Percentiles rank a stretch among this genome's conserved stretches.
Conservation (phyloP, 495 filamentous ascomycete species). For the Penicillium angulare region DNA sequence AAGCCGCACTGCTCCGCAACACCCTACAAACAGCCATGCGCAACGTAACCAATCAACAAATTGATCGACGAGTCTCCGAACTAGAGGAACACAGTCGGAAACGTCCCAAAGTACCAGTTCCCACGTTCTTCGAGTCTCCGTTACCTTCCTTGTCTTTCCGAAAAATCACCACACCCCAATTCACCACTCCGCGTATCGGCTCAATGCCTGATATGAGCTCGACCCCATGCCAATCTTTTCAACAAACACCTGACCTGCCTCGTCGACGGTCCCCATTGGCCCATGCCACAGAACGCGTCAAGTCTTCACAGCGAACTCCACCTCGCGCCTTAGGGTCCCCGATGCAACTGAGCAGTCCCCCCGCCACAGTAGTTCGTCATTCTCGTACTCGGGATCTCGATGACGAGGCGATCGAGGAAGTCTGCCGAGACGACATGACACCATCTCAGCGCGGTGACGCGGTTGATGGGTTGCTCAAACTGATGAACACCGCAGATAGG, state of each 20-base stretch:
- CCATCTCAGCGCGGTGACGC: conserved; percentile 42
- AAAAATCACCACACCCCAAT: conserved; percentile 21
- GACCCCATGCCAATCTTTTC: conserved; percentile 16
- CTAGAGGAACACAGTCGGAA: conserved; percentile 46
- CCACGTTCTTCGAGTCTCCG: conserved; percentile 19
- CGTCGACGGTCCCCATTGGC: conserved; percentile 5
- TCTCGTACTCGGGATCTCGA: conserved; percentile 7
- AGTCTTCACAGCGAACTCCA: conserved; percentile 25
- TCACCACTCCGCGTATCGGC: conserved; percentile 24
- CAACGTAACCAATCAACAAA: conserved; percentile 38
- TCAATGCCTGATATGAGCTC: conserved; percentile 19
- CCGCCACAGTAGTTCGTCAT: conserved; percentile 26
- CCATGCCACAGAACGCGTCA: conserved; percentile 19
- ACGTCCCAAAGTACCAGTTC: conserved; percentile 32
- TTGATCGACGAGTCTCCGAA: conserved; percentile 46
- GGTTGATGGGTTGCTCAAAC: conserved; percentile 41
- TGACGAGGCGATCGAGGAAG: conserved; percentile 13
- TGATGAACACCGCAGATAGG: conserved; percentile 36
- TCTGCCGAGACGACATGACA: conserved; percentile 8
- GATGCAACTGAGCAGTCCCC: conserved; percentile 41
- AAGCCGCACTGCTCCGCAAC: conserved; percentile 44
- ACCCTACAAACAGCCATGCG: conserved; percentile 47
- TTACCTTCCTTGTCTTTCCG: conserved; percentile 11
- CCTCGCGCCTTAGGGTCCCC: conserved; percentile 25
- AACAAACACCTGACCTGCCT: conserved; percentile 26